These are phyloP conservation scores for Rhodosporidiobolus sp. DNA, from an alignment of 768 basidiomycete genomes.

Conservation along the genomic window DNA sequence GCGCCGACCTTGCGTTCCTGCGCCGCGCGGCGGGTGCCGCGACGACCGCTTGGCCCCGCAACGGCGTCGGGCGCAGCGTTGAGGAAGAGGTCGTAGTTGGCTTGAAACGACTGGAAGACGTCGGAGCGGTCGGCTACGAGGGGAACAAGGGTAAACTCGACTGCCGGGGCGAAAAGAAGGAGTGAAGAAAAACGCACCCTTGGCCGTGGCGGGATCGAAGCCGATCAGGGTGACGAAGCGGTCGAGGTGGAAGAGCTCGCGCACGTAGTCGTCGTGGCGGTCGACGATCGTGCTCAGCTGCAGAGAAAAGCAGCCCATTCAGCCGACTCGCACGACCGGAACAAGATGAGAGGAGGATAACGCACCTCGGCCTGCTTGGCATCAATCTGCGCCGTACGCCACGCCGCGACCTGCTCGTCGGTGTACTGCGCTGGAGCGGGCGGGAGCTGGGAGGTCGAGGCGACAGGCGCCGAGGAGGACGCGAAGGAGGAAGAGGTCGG, in stretches of 20 bases:
- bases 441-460: constrained; percentile 8
- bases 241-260: constrained; percentile 86
- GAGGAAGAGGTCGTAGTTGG: constrained; percentile 39
- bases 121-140: constrained; percentile 45
- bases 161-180: constrained; percentile 13
- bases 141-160: constrained; percentile 59
- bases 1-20: constrained; percentile 23
- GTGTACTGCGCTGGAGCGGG: background rate
- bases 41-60: background rate
- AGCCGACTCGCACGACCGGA: background rate
- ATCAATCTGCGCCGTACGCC: constrained; percentile 24
- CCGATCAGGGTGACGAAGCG: constrained; percentile 69
- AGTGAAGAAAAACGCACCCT: constrained; percentile 54
- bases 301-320: background rate
- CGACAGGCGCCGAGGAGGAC: background rate
- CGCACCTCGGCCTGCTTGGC: constrained; percentile 34
- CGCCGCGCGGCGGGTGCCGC: constrained; percentile 29
- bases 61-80: constrained; percentile 17
- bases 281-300: constrained; percentile 37
- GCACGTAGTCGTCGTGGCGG: constrained; percentile 56
- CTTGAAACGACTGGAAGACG: constrained; percentile 34
- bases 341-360: background rate
- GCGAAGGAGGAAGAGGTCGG: background rate
- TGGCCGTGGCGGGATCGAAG: constrained; percentile 77
- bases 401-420: constrained; percentile 1